phyloP scores from a whole-genome alignment of 2,329 filamentous ascomycete species.

The Aschersonia sp. region DNA sequence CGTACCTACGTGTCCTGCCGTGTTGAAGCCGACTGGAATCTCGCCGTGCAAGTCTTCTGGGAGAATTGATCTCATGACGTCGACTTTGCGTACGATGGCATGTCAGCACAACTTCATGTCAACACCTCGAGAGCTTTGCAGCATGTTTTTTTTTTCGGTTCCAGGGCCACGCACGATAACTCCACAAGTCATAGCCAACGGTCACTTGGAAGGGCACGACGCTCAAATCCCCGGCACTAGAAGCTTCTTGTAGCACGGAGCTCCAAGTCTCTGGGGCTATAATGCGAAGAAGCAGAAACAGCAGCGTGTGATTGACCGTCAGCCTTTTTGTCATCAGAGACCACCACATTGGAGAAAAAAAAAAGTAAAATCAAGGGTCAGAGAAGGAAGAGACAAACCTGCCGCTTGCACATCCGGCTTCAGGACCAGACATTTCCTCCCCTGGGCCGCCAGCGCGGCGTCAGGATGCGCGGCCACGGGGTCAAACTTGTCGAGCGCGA shows the following conservation, averaged over 20 bases:
- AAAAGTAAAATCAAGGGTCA: background rate
- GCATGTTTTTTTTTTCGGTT: background rate
- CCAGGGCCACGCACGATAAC: conserved; percentile 44
- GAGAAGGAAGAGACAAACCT: background rate
- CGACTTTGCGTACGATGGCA: conserved; percentile 33
- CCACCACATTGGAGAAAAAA: background rate
- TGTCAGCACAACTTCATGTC: too few relatives aligned
- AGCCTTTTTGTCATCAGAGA: too few relatives aligned
- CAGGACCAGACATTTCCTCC: conserved; percentile 45
- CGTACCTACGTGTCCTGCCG: conserved; percentile 73
- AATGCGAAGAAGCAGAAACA: background rate
- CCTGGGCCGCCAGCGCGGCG: conserved; percentile 20
- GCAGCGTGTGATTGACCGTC: too few relatives aligned
- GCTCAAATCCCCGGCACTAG: conserved; percentile 51
- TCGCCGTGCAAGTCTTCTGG: conserved; percentile 69
- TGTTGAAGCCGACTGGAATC: conserved; percentile 73
- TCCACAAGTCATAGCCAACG: conserved; percentile 78
- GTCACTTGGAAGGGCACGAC: conserved; percentile 62
- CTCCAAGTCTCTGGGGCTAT: conserved; percentile 59
- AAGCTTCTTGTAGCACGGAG: conserved; percentile 49
- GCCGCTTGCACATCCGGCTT: conserved; percentile 38
- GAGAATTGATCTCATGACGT: conserved; percentile 70
- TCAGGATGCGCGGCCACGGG: conserved; percentile 51
- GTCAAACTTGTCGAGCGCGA: conserved; percentile 48
- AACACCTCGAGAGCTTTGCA: background rate